A percentile compares a stretch with the other conserved stretches of the same genome.
phyloP scores from a whole-genome alignment of 139 green algal species.

The Micractinium sp. region DNA sequence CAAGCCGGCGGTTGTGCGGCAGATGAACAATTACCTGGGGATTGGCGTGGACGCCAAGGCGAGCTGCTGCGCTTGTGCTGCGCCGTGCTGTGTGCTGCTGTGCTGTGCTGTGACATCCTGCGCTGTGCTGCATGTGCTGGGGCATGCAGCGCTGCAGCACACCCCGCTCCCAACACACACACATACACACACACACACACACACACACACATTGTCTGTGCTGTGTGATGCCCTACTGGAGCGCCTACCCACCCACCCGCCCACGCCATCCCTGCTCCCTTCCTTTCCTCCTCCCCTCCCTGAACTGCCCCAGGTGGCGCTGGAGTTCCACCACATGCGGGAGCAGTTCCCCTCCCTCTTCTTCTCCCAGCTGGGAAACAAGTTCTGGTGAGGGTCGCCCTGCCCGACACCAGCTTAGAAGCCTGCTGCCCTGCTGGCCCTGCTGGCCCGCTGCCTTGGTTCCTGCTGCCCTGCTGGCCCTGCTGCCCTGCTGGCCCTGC shows the following conservation, averaged over 20 bases:
- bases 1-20: constrained; percentile 30
- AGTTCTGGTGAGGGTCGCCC: constrained; percentile 59
- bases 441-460: no score
- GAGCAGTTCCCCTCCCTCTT: constrained; percentile 74
- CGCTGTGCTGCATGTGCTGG: not conserved
- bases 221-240: no score
- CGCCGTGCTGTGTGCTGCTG: no score
- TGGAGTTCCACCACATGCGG: constrained; percentile 81
- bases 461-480: no score
- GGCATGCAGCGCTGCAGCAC: not conserved
- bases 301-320: constrained; percentile 49
- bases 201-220: not conserved
- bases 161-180: not conserved
- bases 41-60: constrained; percentile 83
- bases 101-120: no score
- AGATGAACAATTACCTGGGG: constrained; percentile 87
- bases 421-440: no score
- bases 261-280: not conserved
- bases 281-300: not conserved
- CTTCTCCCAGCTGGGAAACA: constrained; percentile 61
- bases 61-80: not conserved
- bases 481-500: no score
- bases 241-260: no score
- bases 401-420: no score
- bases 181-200: not conserved